Conservation (phyloP, 257 asterid species). For the Solanum phureja region DNA sequence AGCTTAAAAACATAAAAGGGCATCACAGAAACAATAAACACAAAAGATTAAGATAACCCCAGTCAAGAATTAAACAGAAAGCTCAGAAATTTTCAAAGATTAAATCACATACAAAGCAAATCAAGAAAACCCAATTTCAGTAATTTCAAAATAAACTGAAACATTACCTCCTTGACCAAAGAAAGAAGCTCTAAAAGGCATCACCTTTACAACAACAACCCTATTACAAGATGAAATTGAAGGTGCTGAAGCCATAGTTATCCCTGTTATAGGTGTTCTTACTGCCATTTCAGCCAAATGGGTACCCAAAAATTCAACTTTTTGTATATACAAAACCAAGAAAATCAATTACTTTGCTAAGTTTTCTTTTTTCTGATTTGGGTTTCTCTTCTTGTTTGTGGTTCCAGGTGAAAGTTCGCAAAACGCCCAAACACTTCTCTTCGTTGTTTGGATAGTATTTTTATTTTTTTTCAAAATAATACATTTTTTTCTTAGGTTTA, state of each 20-base stretch:
- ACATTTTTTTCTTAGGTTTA: not conserved
- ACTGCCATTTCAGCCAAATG: constrained; percentile 32
- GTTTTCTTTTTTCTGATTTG: not conserved
- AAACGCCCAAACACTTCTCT: not conserved
- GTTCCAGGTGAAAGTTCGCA: not conserved
- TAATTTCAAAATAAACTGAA: not conserved
- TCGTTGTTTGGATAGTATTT: not conserved
- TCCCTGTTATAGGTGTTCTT: constrained; percentile 45
- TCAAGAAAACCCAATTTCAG: not conserved
- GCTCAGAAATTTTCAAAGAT: not conserved
- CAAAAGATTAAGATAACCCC: not conserved
- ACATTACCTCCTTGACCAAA: constrained; percentile 66
- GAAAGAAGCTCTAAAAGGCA: constrained; percentile 36
- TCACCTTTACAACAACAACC: constrained; percentile 25
- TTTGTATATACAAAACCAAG: not conserved
- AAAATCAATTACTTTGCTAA: not conserved
- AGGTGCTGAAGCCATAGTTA: constrained; percentile 40
- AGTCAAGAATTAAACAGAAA: not conserved
- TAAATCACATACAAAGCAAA: not conserved
- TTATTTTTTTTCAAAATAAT: not conserved
- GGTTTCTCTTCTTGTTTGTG: not conserved
- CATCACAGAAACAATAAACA: not conserved
- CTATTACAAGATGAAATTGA: constrained; percentile 39
- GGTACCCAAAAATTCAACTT: not conserved
- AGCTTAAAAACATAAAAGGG: not conserved